Evolutionary conservation across 352 stramenopile species (phyloP).

Genomic region (Globisporangium viniferum): DNA sequence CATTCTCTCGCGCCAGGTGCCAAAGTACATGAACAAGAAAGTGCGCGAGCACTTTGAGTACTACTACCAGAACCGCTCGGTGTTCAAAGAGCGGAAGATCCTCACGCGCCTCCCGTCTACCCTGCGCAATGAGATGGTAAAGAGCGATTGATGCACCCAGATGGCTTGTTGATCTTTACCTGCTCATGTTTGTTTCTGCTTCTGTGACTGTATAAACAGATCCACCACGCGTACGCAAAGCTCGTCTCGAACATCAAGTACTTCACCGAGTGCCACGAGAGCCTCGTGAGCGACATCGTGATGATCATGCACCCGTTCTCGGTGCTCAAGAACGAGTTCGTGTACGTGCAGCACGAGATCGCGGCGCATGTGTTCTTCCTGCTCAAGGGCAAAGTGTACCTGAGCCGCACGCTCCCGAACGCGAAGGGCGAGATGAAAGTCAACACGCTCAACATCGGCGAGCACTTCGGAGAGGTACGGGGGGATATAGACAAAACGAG

Average conservation of each 20-base stretch:
- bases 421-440: constrained; percentile 48
- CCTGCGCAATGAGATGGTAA: constrained; percentile 79
- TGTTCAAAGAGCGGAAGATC: constrained; percentile 76
- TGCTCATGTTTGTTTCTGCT: neutral
- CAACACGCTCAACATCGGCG: constrained; percentile 38
- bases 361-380: constrained; percentile 83
- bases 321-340: constrained; percentile 71
- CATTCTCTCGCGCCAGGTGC: constrained; percentile 74
- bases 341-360: constrained; percentile 82
- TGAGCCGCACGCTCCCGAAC: constrained; percentile 51
- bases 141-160: neutral
- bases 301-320: constrained; percentile 78
- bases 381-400: constrained; percentile 65
- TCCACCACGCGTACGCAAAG: constrained; percentile 72
- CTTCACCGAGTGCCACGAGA: constrained; percentile 73
- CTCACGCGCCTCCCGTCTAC: constrained; percentile 63
- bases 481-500: neutral
- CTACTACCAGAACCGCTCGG: constrained; percentile 81
- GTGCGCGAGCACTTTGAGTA: constrained; percentile 83
- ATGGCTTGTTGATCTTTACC: neutral
- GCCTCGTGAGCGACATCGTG: constrained; percentile 80
- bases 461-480: constrained; percentile 81
- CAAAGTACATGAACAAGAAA: constrained; percentile 68
- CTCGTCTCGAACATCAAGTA: constrained; percentile 70
- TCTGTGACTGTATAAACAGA: constrained; percentile 27